Percentiles rank a stretch among this genome's conserved stretches.
Evolutionary conservation across 768 basidiomycete genomes (phyloP).

Genomic region (Tulasnella sp.): DNA sequence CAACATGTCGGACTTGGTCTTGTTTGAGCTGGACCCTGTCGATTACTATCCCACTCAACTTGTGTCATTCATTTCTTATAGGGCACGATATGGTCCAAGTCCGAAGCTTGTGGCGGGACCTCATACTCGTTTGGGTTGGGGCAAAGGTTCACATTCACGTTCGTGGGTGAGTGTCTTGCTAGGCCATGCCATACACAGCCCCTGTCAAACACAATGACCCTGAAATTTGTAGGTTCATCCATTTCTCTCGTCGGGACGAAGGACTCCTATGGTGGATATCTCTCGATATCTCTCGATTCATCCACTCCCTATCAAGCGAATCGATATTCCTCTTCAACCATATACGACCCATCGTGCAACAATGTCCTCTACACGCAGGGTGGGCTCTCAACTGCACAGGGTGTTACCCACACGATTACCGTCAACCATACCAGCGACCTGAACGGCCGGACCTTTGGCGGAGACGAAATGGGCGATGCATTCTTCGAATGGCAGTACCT

Average conservation of each 20-base stretch:
- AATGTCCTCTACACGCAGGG: not conserved
- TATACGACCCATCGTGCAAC: not conserved
- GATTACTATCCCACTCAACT: too few species aligned
- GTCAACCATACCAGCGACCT: slow-evolving; percentile 1
- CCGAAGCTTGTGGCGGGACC: not conserved
- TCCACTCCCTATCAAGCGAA: not conserved
- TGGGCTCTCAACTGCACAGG: not conserved
- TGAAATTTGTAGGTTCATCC: not conserved
- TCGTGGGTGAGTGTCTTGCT: not conserved
- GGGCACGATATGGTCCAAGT: not conserved
- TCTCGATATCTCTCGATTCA: not conserved
- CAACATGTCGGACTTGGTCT: too few species aligned
- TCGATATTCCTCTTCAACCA: not conserved
- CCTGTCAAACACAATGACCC: not conserved
- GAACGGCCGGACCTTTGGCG: not conserved
- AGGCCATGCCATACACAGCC: not conserved
- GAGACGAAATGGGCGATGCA: not conserved
- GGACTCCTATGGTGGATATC: not conserved
- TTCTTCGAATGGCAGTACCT: slow-evolving; percentile 8
- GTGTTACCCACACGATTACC: not conserved
- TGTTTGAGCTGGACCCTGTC: too few species aligned
- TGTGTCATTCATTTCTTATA: too few species aligned
- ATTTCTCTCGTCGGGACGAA: not conserved
- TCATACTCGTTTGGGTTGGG: not conserved
- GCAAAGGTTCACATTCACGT: not conserved